phyloP scores from a whole-genome alignment of 176 grass and related monocot species.

The Eleusine indica region DNA sequence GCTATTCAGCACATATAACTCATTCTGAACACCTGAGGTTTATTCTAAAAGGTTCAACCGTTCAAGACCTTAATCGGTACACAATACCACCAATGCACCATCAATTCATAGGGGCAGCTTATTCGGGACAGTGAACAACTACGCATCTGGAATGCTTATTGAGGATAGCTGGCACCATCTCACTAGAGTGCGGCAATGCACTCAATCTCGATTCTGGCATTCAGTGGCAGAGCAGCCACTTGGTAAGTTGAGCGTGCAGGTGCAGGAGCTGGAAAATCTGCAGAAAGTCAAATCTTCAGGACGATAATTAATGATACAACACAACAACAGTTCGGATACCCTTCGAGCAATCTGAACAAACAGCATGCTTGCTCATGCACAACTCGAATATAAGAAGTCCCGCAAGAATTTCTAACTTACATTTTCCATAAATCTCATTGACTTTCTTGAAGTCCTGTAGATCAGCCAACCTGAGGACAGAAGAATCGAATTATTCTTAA shows the following conservation, averaged over 20 bases:
- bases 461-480: slow-evolving; percentile 77
- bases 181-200: slow-evolving; percentile 80
- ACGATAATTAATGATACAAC: background rate
- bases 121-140: background rate
- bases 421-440: slow-evolving; percentile 93
- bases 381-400: background rate
- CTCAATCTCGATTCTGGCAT: slow-evolving; percentile 92
- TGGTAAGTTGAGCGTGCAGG: slow-evolving; percentile 92
- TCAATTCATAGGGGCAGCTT: background rate
- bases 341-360: background rate
- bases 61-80: background rate
- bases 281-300: background rate
- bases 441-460: slow-evolving; percentile 97
- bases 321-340: background rate
- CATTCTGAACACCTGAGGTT: slow-evolving; percentile 1
- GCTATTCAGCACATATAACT: background rate
- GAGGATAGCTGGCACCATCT: background rate
- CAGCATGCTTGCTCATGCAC: background rate
- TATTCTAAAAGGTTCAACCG: slow-evolving; percentile 4
- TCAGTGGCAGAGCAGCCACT: slow-evolving; percentile 85
- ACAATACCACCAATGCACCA: background rate
- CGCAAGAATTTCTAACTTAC: slow-evolving; percentile 46
- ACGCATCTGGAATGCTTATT: slow-evolving; percentile 4
- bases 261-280: slow-evolving; percentile 71
- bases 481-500: slow-evolving; percentile 22